Conservation (phyloP, 768 basidiomycete species). For the Leccinum incarnatum region DNA sequence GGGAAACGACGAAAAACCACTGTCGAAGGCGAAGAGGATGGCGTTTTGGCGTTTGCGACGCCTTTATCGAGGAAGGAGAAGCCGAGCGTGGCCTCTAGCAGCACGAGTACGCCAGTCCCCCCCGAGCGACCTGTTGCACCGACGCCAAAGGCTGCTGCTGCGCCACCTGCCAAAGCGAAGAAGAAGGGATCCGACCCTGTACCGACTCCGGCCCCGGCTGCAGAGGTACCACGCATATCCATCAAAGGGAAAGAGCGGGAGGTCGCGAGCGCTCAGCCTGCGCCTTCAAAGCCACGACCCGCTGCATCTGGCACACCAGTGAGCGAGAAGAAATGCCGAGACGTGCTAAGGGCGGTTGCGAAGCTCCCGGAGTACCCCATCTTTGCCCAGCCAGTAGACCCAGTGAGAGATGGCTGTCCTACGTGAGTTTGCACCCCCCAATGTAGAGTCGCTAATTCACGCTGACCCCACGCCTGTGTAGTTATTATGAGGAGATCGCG, state of each 20-base stretch:
- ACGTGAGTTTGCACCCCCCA: conserved; percentile 55
- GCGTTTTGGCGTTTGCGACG: conserved; percentile 58
- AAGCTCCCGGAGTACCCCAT: conserved; percentile 67
- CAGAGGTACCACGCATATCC: conserved; percentile 39
- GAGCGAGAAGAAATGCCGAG: conserved; percentile 82
- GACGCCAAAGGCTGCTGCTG: conserved; percentile 25
- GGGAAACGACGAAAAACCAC: conserved; percentile 59
- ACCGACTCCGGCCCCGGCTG: conserved; percentile 16
- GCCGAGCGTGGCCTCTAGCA: conserved; percentile 31
- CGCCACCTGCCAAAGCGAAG: conserved; percentile 37
- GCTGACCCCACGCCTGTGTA: conserved; percentile 30
- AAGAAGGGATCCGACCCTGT: conserved; percentile 38
- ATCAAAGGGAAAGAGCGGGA: conserved; percentile 80
- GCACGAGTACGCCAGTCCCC: conserved; percentile 40
- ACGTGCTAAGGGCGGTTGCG: conserved; percentile 57
- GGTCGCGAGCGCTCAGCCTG: conserved; percentile 30
- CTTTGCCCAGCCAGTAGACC: conserved; percentile 83
- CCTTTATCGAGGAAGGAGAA: conserved; percentile 56
- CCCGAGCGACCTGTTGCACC: conserved; percentile 31
- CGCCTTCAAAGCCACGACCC: conserved; percentile 39
- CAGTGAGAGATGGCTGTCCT: conserved; percentile 79
- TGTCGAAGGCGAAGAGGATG: conserved; percentile 50
- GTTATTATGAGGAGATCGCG: conserved; percentile 89
- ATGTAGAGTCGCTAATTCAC: background rate
- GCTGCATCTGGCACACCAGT: conserved; percentile 48